These are phyloP conservation scores for Schrenkiella parvula DNA, from an alignment of 345 rosid genomes.

Conservation along the genomic window DNA sequence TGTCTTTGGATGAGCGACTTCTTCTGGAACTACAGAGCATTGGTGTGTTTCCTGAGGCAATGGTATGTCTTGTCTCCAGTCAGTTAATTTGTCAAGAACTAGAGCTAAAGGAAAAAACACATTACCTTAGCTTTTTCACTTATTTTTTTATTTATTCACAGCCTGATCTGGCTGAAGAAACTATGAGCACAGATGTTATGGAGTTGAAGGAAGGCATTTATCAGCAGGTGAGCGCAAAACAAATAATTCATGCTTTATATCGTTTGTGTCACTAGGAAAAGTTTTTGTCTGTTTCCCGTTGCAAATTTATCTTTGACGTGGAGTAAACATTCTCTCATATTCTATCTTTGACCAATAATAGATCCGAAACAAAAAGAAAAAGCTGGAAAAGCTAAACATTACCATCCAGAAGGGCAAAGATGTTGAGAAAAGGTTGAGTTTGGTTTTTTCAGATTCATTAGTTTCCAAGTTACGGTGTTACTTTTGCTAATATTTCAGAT, in stretches of 20 bases:
- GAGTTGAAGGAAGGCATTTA: conserved; percentile 64
- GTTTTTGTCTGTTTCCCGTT: neutral
- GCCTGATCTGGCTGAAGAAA: conserved; percentile 90
- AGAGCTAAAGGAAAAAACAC: neutral
- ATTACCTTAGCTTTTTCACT: neutral
- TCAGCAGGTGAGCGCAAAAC: conserved; percentile 54
- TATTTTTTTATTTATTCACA: conserved; percentile 30
- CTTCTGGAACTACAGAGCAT: conserved; percentile 84
- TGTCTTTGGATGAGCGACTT: conserved; percentile 74
- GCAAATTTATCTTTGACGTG: neutral
- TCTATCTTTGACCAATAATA: conserved; percentile 33
- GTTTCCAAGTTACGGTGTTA: neutral
- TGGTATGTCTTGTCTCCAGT: conserved; percentile 48
- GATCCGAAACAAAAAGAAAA: conserved; percentile 60
- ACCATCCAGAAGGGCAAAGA: conserved; percentile 52
- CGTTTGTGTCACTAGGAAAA: neutral
- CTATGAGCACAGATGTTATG: conserved; percentile 56
- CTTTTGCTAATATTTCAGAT: conserved; percentile 20
- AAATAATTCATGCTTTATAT: neutral
- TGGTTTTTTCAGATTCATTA: conserved; percentile 3
- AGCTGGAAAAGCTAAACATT: conserved; percentile 54
- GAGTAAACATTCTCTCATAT: conserved; percentile 2
- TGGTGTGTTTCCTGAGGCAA: conserved; percentile 72
- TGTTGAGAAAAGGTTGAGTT: conserved; percentile 56
- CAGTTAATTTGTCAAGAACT: neutral